Evolutionary conservation across 2,329 filamentous ascomycete genomes (phyloP).

Genomic region (Hypoxylon rubiginosum): DNA sequence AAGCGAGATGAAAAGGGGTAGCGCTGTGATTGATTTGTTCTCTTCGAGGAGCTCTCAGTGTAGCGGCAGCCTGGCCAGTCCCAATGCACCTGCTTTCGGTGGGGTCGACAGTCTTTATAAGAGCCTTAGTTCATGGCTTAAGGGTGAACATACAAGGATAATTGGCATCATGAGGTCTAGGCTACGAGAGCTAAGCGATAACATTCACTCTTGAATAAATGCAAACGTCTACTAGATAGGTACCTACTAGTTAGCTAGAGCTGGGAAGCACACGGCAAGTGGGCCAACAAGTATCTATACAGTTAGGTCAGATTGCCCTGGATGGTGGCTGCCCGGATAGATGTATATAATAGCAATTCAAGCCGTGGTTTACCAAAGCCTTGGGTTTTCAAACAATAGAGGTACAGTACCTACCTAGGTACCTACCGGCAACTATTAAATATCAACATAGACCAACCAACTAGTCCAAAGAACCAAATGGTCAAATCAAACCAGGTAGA

Average conservation of each 20-base stretch:
- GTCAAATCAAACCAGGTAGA: no score
- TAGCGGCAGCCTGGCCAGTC: no score
- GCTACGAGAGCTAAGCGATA: conserved; percentile 31
- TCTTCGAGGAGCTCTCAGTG: not conserved
- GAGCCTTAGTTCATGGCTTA: conserved; percentile 42
- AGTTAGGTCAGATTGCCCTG: no score
- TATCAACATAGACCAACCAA: no score
- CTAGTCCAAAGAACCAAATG: no score
- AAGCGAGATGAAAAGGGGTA: conserved; percentile 42
- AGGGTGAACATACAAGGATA: conserved; percentile 42
- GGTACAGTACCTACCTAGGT: no score
- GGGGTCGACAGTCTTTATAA: conserved; percentile 37
- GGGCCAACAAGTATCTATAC: no score
- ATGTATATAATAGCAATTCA: not conserved
- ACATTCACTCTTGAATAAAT: not conserved
- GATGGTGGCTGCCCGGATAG: no score
- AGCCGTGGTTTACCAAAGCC: not conserved
- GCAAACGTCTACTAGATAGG: not conserved
- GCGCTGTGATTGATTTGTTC: conserved; percentile 43
- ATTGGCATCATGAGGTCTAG: conserved; percentile 34
- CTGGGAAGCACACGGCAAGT: no score
- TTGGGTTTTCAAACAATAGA: not conserved
- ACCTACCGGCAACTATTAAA: no score
- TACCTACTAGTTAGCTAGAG: no score
- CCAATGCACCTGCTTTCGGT: conserved; percentile 11